Evolutionary conservation across 495 filamentous ascomycete species (phyloP).

Genomic region (Penicillium pulvis): DNA sequence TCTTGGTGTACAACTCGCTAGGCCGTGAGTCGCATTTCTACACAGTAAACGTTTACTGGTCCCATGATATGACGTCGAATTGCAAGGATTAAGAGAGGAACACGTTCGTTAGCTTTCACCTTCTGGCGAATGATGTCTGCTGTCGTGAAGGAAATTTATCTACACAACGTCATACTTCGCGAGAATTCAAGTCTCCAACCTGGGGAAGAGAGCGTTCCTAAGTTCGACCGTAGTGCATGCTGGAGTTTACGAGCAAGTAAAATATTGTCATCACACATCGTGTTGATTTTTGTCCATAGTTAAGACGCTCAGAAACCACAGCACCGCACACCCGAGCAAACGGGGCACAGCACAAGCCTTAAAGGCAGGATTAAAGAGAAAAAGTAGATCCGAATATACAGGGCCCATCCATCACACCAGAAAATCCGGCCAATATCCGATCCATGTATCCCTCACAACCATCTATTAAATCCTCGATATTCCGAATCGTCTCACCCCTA

Average conservation of each 20-base stretch:
- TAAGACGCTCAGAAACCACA: constrained; percentile 21
- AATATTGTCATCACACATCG: constrained; percentile 19
- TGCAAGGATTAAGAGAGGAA: too few species aligned
- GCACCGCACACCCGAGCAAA: constrained; percentile 30
- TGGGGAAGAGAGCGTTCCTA: too few species aligned
- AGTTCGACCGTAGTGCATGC: too few species aligned
- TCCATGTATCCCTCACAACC: constrained; percentile 1
- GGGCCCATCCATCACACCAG: constrained; percentile 6
- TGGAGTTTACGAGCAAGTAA: not conserved
- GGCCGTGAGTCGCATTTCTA: too few species aligned
- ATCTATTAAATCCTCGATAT: constrained; percentile 9
- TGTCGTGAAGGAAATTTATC: too few species aligned
- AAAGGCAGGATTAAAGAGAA: not conserved
- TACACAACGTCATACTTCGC: too few species aligned
- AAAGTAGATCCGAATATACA: constrained; percentile 6
- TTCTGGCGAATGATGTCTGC: too few species aligned
- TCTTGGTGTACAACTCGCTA: too few species aligned
- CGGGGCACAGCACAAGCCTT: constrained; percentile 25
- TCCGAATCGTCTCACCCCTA: constrained; percentile 13
- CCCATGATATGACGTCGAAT: too few species aligned
- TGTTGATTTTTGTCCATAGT: constrained; percentile 27
- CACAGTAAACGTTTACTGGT: too few species aligned
- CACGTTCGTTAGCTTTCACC: too few species aligned
- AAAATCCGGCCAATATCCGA: not conserved
- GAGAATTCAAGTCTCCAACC: too few species aligned